Evolutionary conservation across 2,329 filamentous ascomycete species (phyloP).

Genomic region (Pseudocercospora vitis): DNA sequence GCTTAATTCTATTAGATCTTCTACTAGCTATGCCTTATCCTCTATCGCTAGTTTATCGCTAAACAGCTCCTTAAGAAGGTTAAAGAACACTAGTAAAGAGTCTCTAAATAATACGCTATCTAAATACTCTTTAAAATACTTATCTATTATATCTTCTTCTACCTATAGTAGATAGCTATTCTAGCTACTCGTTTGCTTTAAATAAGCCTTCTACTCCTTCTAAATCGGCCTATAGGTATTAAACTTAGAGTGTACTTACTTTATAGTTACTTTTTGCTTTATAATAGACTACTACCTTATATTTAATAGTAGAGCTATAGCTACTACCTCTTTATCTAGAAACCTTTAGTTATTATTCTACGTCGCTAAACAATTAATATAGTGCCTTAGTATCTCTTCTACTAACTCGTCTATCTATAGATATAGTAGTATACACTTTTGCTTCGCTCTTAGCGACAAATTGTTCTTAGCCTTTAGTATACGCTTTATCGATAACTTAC

Average conservation of each 20-base stretch:
- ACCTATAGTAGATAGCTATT: not conserved
- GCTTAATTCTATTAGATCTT: not conserved
- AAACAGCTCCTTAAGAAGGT: not conserved
- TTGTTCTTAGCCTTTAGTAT: too few relatives aligned
- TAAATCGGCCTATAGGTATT: not conserved
- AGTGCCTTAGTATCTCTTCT: not conserved
- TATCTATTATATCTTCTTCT: not conserved
- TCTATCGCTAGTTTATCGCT: not conserved
- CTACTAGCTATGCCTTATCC: not conserved
- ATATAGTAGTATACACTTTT: not conserved
- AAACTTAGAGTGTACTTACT: not conserved
- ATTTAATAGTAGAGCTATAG: too few relatives aligned
- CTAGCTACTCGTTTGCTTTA: not conserved
- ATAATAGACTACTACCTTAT: too few relatives aligned
- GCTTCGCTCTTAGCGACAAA: too few relatives aligned
- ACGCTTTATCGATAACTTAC: too few relatives aligned
- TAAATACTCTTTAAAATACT: not conserved
- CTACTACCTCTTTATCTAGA: too few relatives aligned
- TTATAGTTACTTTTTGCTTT: too few relatives aligned
- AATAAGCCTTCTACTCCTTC: not conserved
- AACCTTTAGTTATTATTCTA: slow-evolving; percentile 1
- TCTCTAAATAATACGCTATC: not conserved
- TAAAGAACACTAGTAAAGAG: not conserved
- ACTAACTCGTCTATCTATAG: not conserved
- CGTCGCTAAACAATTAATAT: not conserved